phyloP scores from a whole-genome alignment of 305 asterid species.

The Rubia peregrina region DNA sequence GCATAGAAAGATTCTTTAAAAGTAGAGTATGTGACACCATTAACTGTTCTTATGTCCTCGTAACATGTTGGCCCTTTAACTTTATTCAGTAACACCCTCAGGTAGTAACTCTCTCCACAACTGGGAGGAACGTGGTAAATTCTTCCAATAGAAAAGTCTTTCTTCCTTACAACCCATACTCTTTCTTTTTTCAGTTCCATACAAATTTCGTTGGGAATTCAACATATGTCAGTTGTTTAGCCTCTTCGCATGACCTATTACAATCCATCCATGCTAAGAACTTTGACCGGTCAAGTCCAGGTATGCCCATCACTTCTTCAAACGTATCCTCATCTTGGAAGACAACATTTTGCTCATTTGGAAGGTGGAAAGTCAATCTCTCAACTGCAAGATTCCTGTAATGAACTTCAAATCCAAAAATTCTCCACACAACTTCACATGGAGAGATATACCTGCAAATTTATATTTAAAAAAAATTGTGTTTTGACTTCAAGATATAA shows the following conservation, averaged over 20 bases:
- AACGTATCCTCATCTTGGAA: not conserved
- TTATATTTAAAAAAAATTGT: too few relatives aligned
- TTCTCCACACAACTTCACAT: slow-evolving; percentile 4
- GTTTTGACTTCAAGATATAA: too few relatives aligned
- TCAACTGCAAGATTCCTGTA: not conserved
- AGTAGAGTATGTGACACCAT: too few relatives aligned
- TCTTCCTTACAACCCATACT: not conserved
- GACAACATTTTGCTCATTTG: not conserved
- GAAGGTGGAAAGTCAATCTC: not conserved
- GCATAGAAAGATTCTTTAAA: too few relatives aligned
- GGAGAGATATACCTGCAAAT: not conserved
- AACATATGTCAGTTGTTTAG: not conserved
- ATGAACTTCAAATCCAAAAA: not conserved
- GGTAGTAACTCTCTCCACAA: not conserved
- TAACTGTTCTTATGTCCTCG: too few relatives aligned
- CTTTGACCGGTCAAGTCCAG: not conserved
- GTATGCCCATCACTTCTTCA: not conserved
- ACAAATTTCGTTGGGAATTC: slow-evolving; percentile 2
- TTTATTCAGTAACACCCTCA: too few relatives aligned
- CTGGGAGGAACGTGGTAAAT: not conserved
- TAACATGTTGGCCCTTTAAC: too few relatives aligned
- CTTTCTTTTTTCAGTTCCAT: not conserved
- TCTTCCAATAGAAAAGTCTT: not conserved
- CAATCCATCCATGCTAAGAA: slow-evolving; percentile 5
- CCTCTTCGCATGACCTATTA: not conserved